Evolutionary conservation across 2,329 filamentous ascomycete species (phyloP), one percentile per base, ranked within the genome.

Genomic region (Davidsoniella neocaledoniae): DNA sequence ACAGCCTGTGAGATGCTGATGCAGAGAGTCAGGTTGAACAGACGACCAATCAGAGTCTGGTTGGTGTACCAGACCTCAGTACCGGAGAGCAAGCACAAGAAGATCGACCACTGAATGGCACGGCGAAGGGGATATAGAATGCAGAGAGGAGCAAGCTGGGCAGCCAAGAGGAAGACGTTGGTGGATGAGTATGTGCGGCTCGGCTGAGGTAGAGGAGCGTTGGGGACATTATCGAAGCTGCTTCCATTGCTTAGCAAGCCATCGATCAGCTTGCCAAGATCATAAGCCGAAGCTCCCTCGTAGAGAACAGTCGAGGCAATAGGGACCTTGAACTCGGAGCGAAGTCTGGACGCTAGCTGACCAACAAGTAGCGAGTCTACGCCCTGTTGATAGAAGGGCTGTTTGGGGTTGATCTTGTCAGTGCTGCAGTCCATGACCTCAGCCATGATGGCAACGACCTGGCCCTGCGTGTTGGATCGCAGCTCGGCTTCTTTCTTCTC

Each of bases 321-420:
- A 17, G 68, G 64, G 1, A 72, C 61, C 17, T 63, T 60, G 53
- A 75, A 73, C 46, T 70, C 64, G 25, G 63, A 64, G n/a, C 73
- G 67, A 3, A 77, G 62, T 1, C 63, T 60, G 1, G 73, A 74
- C 5, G 74, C 61, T 0, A 77, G 64, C 33, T 65, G 65, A 2
- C 73, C 74, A 29, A 73, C 73, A 17, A 64, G 64, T 43, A 77
- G 63, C 36, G 71, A 74, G 55, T 76, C 72, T 16, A 74, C 72
- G 5, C 72, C 72, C 14, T 73, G 62, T 10, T 64, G 62, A 55
- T 74, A 74, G 56, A 75, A 74, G 56, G 74, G 69, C 0, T 68
- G 66, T 1, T 64, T 58, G 0, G 57, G 53, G 1, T 61, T 56
- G 10, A 74, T 60, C 2, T 71, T 66, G 2, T 59, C 58, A 1